Conservation (phyloP, 108 stramenopile genomes). For the Pseudonitzschia multistriata region DNA sequence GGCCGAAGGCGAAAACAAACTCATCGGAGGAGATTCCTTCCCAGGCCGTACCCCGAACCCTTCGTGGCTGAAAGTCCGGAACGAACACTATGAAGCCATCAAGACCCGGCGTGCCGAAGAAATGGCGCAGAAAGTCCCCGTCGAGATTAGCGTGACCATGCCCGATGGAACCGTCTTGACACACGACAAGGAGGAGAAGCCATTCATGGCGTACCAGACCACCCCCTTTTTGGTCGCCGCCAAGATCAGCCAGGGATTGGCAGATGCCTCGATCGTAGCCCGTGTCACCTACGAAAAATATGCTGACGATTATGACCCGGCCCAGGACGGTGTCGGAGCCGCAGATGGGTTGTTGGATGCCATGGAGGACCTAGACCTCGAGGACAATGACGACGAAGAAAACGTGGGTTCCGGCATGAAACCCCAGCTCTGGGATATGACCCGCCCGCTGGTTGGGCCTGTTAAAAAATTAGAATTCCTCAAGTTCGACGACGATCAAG, state of each 20-base stretch:
- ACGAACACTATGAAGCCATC: constrained; percentile 58
- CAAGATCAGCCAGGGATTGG: constrained; percentile 88
- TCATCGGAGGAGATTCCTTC: constrained; percentile 87
- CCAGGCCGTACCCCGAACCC: constrained; percentile 56
- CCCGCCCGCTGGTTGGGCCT: constrained; percentile 88
- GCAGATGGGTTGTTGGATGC: constrained; percentile 56
- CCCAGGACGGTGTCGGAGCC: constrained; percentile 83
- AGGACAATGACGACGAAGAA: constrained; percentile 41
- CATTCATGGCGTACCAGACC: constrained; percentile 54
- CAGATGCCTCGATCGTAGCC: constrained; percentile 82
- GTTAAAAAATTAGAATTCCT: constrained; percentile 86
- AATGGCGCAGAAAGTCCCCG: constrained; percentile 60
- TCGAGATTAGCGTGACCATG: constrained; percentile 88
- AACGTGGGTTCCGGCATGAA: constrained; percentile 27
- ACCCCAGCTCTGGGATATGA: constrained; percentile 95
- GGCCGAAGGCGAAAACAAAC: constrained; percentile 24
- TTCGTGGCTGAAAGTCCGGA: constrained; percentile 63
- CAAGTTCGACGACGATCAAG: constrained; percentile 87
- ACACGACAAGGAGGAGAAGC: constrained; percentile 45
- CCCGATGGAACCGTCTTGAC: constrained; percentile 89
- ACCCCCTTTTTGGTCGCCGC: constrained; percentile 94
- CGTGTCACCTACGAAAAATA: constrained; percentile 82
- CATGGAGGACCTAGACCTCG: constrained; percentile 68
- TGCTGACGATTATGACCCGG: constrained; percentile 69
- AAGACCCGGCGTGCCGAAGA: constrained; percentile 59